Evolutionary conservation across 495 filamentous ascomycete species (phyloP).

Genomic region (Lineolata rhizophorae): DNA sequence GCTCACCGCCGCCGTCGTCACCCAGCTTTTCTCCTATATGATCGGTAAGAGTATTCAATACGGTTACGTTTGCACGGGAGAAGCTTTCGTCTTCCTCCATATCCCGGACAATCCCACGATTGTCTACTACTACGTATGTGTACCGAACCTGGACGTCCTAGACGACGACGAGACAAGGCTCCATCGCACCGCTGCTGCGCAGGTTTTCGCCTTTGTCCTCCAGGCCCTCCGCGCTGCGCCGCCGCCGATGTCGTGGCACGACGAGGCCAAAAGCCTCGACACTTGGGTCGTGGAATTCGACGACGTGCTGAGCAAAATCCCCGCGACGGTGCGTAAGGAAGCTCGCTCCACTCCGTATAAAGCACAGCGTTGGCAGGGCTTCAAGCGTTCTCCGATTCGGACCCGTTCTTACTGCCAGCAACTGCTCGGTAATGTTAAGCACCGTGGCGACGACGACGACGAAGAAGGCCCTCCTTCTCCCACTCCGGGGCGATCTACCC

Average conservation of each 20-base stretch:
- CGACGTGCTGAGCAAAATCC: slow-evolving; percentile 7
- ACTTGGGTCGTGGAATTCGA: slow-evolving; percentile 1
- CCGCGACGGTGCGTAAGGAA: slow-evolving; percentile 7
- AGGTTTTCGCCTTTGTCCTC: slow-evolving; percentile 26
- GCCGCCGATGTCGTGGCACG: slow-evolving; percentile 20
- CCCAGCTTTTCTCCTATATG: slow-evolving; percentile 28
- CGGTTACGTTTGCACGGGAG: slow-evolving; percentile 24
- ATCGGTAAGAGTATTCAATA: slow-evolving; percentile 20
- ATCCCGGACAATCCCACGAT: slow-evolving; percentile 18
- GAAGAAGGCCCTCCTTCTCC: background rate
- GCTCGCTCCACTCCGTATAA: background rate
- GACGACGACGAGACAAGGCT: slow-evolving; percentile 7
- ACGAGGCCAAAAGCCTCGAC: slow-evolving; percentile 7
- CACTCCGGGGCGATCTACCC: background rate
- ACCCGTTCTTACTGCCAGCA: slow-evolving; percentile 6
- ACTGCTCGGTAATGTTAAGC: background rate
- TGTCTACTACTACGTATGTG: slow-evolving; percentile 19
- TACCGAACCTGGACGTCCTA: slow-evolving; percentile 19
- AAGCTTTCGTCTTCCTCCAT: slow-evolving; percentile 26
- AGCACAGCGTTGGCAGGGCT: slow-evolving; percentile 9
- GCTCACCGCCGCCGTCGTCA: slow-evolving; percentile 20
- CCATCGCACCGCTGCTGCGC: slow-evolving; percentile 22
- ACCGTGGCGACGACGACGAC: background rate
- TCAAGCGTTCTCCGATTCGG: slow-evolving; percentile 12
- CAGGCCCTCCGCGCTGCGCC: slow-evolving; percentile 17